These are phyloP conservation scores for Tricholoma matsutake DNA, from an alignment of 768 basidiomycete species.

Conservation along the genomic window DNA sequence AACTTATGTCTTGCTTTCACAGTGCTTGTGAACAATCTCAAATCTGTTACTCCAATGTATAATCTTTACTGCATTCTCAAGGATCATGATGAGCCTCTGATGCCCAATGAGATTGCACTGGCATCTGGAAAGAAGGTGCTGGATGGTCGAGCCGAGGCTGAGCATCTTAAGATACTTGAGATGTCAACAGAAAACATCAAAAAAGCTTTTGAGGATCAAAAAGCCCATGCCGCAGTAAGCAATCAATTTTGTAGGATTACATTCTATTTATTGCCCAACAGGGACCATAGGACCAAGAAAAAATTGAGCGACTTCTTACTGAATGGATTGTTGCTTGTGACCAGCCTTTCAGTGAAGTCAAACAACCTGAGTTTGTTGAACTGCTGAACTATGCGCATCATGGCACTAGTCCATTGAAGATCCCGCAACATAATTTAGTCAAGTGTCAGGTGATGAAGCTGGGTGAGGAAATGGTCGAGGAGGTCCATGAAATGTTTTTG, in stretches of 20 bases:
- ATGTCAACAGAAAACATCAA: constrained; percentile 14
- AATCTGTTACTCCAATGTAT: constrained; percentile 8
- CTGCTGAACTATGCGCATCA: constrained; percentile 12
- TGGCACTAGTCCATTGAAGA: neutral
- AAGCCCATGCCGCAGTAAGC: neutral
- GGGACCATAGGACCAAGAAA: constrained; percentile 19
- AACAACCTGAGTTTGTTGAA: constrained; percentile 11
- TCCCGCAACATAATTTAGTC: constrained; percentile 11
- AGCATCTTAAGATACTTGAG: constrained; percentile 9
- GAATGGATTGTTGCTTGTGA: constrained; percentile 11
- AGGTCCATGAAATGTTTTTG: constrained; percentile 14
- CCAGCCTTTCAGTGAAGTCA: constrained; percentile 5
- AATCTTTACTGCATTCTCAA: constrained; percentile 11
- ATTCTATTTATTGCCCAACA: neutral
- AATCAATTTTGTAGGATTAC: neutral
- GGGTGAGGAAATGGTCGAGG: too few relatives aligned
- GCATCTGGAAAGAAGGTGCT: constrained; percentile 7
- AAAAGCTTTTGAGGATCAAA: constrained; percentile 19
- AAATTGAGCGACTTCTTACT: constrained; percentile 7
- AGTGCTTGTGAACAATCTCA: constrained; percentile 11
- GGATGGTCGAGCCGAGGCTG: constrained; percentile 1
- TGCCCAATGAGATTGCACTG: constrained; percentile 7
- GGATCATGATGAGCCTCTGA: constrained; percentile 1
- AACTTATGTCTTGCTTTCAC: neutral
- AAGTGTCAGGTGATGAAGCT: constrained; percentile 4